Conservation (phyloP, 208 protist genomes). For the Trypanosoma boissoni region DNA sequence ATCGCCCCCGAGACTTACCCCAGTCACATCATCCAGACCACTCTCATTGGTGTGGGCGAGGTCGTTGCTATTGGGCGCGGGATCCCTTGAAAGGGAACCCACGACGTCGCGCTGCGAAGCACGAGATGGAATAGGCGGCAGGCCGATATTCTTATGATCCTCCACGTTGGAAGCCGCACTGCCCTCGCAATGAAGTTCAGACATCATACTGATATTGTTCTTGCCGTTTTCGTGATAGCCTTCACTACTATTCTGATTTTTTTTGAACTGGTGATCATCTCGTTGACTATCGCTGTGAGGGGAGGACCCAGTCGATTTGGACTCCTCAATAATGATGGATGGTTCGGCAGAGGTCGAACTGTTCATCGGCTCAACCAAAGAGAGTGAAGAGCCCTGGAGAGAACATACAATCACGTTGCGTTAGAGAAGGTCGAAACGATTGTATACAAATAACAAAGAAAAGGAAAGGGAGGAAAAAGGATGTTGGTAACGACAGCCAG, state of each 20-base stretch:
- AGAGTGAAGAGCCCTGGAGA: not conserved
- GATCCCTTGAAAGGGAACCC: no score
- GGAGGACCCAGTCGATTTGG: not conserved
- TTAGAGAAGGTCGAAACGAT: no score
- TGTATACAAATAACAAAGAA: no score
- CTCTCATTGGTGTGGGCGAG: no score
- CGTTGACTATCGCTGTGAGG: not conserved
- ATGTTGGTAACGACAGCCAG: no score
- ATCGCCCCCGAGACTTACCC: conserved; percentile 7
- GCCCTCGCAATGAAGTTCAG: no score
- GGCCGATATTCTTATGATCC: not conserved
- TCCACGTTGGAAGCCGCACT: not conserved
- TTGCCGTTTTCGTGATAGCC: no score
- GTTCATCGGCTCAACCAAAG: not conserved
- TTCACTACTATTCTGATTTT: not conserved
- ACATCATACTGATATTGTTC: no score
- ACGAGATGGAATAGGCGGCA: not conserved
- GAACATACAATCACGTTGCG: no score
- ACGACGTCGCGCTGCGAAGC: no score
- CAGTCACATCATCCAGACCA: not conserved
- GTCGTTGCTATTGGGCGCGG: no score
- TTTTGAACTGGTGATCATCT: not conserved
- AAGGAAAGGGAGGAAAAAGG: no score
- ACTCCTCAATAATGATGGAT: conserved; percentile 16
- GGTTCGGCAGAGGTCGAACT: conserved; percentile 6